A percentile compares a stretch with the other conserved stretches of the same genome.
Conservation (phyloP, 306 rosid genomes). For the Quercus suber region DNA sequence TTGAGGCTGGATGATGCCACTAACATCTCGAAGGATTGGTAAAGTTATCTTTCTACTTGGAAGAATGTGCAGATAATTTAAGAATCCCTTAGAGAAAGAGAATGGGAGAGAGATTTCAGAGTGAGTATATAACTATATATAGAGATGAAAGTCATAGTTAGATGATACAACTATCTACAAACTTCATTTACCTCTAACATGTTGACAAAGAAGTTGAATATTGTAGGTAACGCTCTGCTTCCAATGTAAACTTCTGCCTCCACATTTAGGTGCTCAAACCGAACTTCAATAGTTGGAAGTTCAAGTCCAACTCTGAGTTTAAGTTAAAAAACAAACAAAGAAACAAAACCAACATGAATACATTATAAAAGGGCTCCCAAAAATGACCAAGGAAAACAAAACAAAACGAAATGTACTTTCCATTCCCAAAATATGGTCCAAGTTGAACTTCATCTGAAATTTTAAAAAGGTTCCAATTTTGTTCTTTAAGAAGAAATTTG, state of each 20-base stretch:
- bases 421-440: no score
- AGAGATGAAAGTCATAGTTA: neutral
- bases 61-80: slow-evolving; percentile 30
- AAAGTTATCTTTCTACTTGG: slow-evolving; percentile 32
- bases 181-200: slow-evolving; percentile 34
- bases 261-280: slow-evolving; percentile 59
- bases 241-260: slow-evolving; percentile 69
- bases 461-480: no score
- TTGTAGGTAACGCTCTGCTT: slow-evolving; percentile 64
- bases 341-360: neutral
- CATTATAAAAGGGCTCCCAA: neutral
- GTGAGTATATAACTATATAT: slow-evolving; percentile 2
- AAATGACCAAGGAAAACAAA: neutral
- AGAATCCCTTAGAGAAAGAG: slow-evolving; percentile 23
- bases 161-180: neutral
- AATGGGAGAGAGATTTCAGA: neutral
- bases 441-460: no score
- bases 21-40: slow-evolving; percentile 55
- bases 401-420: neutral
- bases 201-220: slow-evolving; percentile 39
- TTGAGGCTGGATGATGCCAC: slow-evolving; percentile 72
- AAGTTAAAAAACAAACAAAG: neutral
- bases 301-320: slow-evolving; percentile 58
- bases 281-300: slow-evolving; percentile 67
- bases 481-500: no score